Base-by-base conservation (phyloP, 768 basidiomycete genomes). In the Tricholoma furcatifolium region DNA sequence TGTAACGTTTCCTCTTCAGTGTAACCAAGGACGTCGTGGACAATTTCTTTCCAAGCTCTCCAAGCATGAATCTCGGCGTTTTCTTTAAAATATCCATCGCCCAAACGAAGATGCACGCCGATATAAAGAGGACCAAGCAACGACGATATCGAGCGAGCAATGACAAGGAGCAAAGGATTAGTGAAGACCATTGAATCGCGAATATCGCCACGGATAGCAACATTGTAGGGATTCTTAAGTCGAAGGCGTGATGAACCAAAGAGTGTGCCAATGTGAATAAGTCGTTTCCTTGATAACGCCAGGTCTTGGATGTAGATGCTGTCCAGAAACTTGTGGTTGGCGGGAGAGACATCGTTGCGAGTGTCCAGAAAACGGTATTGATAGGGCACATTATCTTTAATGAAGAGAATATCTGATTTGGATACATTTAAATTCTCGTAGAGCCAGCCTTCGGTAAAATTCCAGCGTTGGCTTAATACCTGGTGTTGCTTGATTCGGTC, bases 191-290 rank as follows among this genome's bases (percentile, higher is more conserved):
- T 90, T 38, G 62, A 64, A 51, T 70, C 67, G 14, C 88, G 79
- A 45, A 87, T 71, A 15, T 67, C 59, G 6, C 70, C 63, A 2
- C 83, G 81, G 23, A 82, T 60, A 12, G 61, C 65, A 44, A 71
- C 62, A 57, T 82, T 77, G 12, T 61, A 60, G 8, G 61, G 58
- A 24, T 71, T 60, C 18, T 69, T 73, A 0, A 90, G 72, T 20
- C 78, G 75, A 2, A 92, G 69, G 8, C 91, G 79, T 2, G 83
- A 83, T 1, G 88, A 85, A 4, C 88, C 89, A 67, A 92, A 92
- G 1, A 92, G 75, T 0, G 85, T 84, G 8, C 91, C 91, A 12
- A 93, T 62, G 51, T 86, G 82, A 14, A 93, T 62, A 23, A 92
- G 76, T 8, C 75, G 80, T 52, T 81, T 70, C 4, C 62, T 60